Percentiles rank a stretch among this genome's conserved stretches.
phyloP scores from a whole-genome alignment of 352 stramenopile genomes.

The Pythium insidiosum region DNA sequence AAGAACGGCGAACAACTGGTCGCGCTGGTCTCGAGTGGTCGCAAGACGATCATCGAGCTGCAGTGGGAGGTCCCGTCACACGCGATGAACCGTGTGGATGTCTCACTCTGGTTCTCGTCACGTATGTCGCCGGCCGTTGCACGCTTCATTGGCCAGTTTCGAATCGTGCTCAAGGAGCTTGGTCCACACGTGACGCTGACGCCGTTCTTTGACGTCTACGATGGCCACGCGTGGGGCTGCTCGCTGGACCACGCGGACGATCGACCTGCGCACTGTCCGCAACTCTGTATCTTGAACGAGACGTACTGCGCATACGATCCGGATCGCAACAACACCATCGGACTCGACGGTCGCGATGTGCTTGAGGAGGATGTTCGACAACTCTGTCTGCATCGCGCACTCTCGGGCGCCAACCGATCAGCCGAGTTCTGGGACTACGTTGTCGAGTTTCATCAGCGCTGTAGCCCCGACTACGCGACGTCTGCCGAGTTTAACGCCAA shows the following conservation, averaged over 20 bases:
- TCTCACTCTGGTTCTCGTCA: slow-evolving; percentile 23
- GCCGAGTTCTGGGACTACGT: slow-evolving; percentile 20
- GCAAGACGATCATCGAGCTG: slow-evolving; percentile 13
- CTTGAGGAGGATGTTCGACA: slow-evolving; percentile 20
- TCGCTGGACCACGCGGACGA: not conserved
- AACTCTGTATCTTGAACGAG: slow-evolving; percentile 17
- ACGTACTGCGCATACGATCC: slow-evolving; percentile 26
- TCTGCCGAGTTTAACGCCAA: slow-evolving; percentile 5
- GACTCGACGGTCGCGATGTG: slow-evolving; percentile 20
- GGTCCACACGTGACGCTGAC: slow-evolving; percentile 11
- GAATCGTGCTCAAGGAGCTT: slow-evolving; percentile 4
- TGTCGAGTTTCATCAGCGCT: slow-evolving; percentile 11
- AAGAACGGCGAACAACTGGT: slow-evolving; percentile 11
- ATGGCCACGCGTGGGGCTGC: slow-evolving; percentile 15
- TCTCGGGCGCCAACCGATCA: slow-evolving; percentile 4
- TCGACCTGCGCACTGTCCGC: slow-evolving; percentile 4
- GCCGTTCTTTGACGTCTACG: slow-evolving; percentile 17
- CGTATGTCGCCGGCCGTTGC: slow-evolving; percentile 11
- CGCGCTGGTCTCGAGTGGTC: slow-evolving; percentile 2
- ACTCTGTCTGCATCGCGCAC: slow-evolving; percentile 17
- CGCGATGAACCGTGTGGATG: slow-evolving; percentile 12
- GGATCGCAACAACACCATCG: slow-evolving; percentile 17
- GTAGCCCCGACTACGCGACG: slow-evolving; percentile 9
- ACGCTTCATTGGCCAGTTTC: slow-evolving; percentile 13
- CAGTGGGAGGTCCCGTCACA: slow-evolving; percentile 15